phyloP scores from a whole-genome alignment of 2,329 filamentous ascomycete species.

The Sporothrix brunneoviolacea region DNA sequence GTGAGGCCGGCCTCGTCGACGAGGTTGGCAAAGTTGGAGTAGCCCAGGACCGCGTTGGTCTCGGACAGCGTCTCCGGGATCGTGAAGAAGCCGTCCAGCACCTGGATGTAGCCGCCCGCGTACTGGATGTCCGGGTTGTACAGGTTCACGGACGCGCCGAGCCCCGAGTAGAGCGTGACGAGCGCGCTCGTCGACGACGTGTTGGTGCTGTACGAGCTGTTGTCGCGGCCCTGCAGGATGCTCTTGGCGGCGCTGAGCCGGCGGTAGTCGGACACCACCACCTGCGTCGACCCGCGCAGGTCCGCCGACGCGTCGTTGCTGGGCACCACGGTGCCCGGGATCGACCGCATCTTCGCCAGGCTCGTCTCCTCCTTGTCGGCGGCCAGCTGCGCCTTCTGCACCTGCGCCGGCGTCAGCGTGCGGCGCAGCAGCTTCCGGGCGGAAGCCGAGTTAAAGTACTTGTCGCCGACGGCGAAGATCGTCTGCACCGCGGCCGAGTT shows the following conservation, averaged over 20 bases:
- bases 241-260: neutral
- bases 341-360: constrained; percentile 13
- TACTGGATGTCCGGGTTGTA: constrained; percentile 15
- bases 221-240: neutral
- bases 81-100: constrained; percentile 15
- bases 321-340: constrained; percentile 10
- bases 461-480: constrained; percentile 16
- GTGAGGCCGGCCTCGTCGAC: constrained; percentile 9
- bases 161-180: constrained; percentile 16
- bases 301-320: constrained; percentile 9
- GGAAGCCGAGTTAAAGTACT: constrained; percentile 9
- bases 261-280: constrained; percentile 15
- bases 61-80: constrained; percentile 12
- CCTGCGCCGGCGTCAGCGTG: constrained; percentile 4
- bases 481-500: constrained; percentile 11
- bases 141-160: constrained; percentile 12
- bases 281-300: constrained; percentile 14
- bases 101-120: constrained; percentile 12
- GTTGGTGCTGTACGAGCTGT: constrained; percentile 10
- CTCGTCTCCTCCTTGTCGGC: constrained; percentile 11
- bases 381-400: constrained; percentile 15
- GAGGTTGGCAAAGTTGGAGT: constrained; percentile 13
- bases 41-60: constrained; percentile 12
- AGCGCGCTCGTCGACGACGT: constrained; percentile 5
- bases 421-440: neutral